Percentiles rank a stretch among this genome's conserved stretches.
Evolutionary conservation across 164 flowering plant genomes (phyloP).

Genomic region (Umbellularia californica): DNA sequence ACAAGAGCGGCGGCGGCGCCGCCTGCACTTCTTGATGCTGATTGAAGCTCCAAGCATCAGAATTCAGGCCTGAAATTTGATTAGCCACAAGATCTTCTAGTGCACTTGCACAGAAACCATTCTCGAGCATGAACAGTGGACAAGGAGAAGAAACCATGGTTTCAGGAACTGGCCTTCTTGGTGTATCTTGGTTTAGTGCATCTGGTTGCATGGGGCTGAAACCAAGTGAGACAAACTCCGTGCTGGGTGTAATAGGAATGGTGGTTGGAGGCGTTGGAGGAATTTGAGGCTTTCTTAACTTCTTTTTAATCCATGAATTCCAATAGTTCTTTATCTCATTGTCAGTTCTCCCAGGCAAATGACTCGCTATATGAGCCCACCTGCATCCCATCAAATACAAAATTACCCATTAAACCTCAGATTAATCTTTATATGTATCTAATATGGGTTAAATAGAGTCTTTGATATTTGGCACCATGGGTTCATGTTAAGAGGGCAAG

Average conservation of each 20-base stretch:
- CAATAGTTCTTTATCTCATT: slow-evolving; percentile 93
- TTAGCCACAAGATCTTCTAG: slow-evolving; percentile 21
- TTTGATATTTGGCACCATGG: background rate
- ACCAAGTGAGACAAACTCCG: slow-evolving; percentile 22
- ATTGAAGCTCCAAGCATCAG: slow-evolving; percentile 36
- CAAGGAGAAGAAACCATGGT: slow-evolving; percentile 38
- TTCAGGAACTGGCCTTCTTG: slow-evolving; percentile 35
- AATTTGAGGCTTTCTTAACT: slow-evolving; percentile 60
- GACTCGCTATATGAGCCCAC: slow-evolving; percentile 98
- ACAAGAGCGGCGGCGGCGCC: slow-evolving; percentile 10
- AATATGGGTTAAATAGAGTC: background rate
- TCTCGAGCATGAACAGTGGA: slow-evolving; percentile 68
- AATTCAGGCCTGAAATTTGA: slow-evolving; percentile 16
- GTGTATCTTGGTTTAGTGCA: slow-evolving; percentile 33
- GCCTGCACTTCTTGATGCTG: slow-evolving; percentile 20
- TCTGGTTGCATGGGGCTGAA: slow-evolving; percentile 27
- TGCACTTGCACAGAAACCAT: slow-evolving; percentile 12
- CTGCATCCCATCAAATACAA: slow-evolving; percentile 25
- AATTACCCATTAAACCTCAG: background rate
- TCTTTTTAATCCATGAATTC: slow-evolving; percentile 97
- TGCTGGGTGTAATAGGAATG: slow-evolving; percentile 1
- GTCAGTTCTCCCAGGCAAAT: slow-evolving; percentile 92
- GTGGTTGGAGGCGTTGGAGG: slow-evolving; percentile 24
- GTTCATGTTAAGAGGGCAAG: background rate
- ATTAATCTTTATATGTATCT: background rate